Conservation (phyloP, 768 basidiomycete genomes). For the Symmetrospora coprosmae region DNA sequence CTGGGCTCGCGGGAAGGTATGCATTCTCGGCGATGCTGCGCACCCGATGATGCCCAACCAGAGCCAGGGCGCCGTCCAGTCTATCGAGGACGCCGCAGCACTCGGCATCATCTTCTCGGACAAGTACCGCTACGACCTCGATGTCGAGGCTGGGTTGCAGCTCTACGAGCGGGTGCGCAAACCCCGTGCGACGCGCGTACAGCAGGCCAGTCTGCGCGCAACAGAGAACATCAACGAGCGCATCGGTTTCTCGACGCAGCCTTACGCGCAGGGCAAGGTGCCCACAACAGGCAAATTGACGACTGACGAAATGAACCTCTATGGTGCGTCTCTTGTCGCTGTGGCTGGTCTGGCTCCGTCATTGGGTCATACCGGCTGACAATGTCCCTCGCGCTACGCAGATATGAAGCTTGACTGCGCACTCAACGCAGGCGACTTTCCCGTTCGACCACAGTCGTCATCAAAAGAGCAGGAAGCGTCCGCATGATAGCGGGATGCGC, state of each 20-base stretch:
- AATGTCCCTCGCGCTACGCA: no score
- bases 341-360: no score
- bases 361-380: no score
- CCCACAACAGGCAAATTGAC: conserved; percentile 5
- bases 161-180: conserved; percentile 30
- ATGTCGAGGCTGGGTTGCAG: conserved; percentile 26
- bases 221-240: conserved; percentile 32
- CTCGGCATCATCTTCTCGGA: conserved; percentile 48
- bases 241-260: conserved; percentile 29
- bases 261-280: conserved; percentile 13
- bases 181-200: conserved; percentile 30
- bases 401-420: conserved; percentile 14
- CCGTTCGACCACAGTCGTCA: no score
- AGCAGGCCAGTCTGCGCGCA: conserved; percentile 23
- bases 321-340: no score
- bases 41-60: conserved; percentile 51
- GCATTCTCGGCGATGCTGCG: conserved; percentile 51
- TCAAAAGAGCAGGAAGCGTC: no score
- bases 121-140: conserved; percentile 27
- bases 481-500: no score
- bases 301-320: conserved; percentile 20
- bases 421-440: conserved; percentile 13
- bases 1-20: conserved; percentile 39
- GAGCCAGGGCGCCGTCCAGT: conserved; percentile 45
- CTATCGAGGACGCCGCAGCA: conserved; percentile 52